Evolutionary conservation across 1,139 yeast species (phyloP), one percentile per base, ranked within the genome.

Genomic region (Pichia inconspicua): DNA sequence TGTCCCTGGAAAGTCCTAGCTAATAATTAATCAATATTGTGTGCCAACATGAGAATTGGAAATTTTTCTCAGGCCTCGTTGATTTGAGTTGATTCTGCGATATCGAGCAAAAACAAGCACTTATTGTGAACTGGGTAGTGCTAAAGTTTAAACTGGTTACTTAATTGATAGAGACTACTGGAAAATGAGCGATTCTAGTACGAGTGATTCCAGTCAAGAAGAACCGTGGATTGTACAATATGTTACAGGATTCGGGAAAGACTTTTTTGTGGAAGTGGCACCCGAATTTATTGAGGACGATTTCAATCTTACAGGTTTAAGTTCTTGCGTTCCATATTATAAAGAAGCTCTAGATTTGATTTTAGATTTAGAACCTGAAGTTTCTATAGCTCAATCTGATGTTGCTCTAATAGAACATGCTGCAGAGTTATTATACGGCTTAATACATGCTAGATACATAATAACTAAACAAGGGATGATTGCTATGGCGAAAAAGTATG

Each of bases 251-350:
- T 87, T 85, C 60, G 96, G 96, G 25, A 95, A 89, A 63, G 97
- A 92, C 61, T 90, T 83, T 66, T 89, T 89, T 66, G 95, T 92
- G 37, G 95, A 92, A 53, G 96, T 92, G 19, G 77, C 90, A 1
- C 92, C 87, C 50, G 97, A 89, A 47, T 92, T 89, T 64, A 88
- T 92, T 55, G 97, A 90, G 60, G 99, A 92, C 66, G 97, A 92
- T 60, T 92, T 92, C 72, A 92, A 92, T 63, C 73, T 92, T 58
- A 90, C 97, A 1, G 97, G 97, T 2, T 74, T 92, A 50, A 77
- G 86, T 30, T 78, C 82, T 60, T 80, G 85, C 55, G 96, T 92
- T 5, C 96, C 97, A 9, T 86, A 83, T 64, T 92, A 90, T 66
- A 74, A 92, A 62, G 96, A 89, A 64, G 97, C 97, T 5, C 70